These are phyloP conservation scores for Silene noctiflora DNA, from an alignment of 179 eudicot species.

Conservation along the genomic window DNA sequence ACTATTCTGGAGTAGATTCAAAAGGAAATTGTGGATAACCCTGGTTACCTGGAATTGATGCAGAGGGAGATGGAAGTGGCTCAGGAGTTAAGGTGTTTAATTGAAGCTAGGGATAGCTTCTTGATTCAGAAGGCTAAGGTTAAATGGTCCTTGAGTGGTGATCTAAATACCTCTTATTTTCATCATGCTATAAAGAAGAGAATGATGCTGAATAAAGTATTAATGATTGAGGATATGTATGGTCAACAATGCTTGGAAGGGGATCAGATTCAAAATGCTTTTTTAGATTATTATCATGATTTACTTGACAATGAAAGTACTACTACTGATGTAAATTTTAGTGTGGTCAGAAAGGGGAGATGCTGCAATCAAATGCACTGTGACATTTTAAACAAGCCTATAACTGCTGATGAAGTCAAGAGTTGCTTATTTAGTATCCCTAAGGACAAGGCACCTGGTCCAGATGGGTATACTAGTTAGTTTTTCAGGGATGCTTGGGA, in stretches of 20 bases:
- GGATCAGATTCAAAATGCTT: background rate
- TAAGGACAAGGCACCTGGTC: background rate
- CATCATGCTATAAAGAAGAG: background rate
- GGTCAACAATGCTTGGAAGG: too few relatives aligned
- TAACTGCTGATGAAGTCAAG: background rate
- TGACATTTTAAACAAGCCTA: background rate
- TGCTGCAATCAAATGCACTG: fast-evolving
- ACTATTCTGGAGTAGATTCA: background rate
- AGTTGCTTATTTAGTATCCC: background rate
- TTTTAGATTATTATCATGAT: background rate
- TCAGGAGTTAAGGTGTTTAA: background rate
- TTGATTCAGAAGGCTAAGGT: too few relatives aligned
- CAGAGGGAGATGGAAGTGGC: background rate
- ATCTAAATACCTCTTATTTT: too few relatives aligned
- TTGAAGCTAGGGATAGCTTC: too few relatives aligned
- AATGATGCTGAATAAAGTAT: background rate
- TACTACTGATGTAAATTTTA: fast-evolving
- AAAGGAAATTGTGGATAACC: background rate
- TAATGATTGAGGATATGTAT: background rate
- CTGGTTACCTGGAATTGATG: background rate
- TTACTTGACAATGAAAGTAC: background rate
- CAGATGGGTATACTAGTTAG: background rate
- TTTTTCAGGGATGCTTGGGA: background rate
- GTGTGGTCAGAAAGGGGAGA: background rate
- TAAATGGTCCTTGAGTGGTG: too few relatives aligned